phyloP scores from a whole-genome alignment of 225 moss, liverwort and hornwort species.

The Marchantia polymorpha region DNA sequence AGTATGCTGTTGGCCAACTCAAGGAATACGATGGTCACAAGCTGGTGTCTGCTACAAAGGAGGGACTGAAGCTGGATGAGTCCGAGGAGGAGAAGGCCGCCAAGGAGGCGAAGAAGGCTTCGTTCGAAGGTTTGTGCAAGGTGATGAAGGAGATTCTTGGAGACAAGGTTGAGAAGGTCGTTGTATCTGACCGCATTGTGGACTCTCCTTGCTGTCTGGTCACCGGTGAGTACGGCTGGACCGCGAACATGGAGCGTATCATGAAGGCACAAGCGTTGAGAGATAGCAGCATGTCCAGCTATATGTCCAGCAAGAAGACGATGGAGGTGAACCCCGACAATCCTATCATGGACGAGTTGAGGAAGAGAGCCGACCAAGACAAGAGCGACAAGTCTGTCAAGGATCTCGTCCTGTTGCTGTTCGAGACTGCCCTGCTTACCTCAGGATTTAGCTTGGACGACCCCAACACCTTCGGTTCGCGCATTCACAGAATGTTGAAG shows the following conservation, averaged over 20 bases:
- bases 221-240: slow-evolving; percentile 47
- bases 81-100: slow-evolving; percentile 39
- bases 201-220: slow-evolving; percentile 46
- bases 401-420: slow-evolving; percentile 36
- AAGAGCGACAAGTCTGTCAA: slow-evolving; percentile 45
- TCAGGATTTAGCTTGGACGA: slow-evolving; percentile 50
- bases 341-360: slow-evolving; percentile 42
- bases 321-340: slow-evolving; percentile 47
- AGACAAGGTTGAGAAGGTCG: slow-evolving; percentile 44
- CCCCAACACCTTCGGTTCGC: slow-evolving; percentile 40
- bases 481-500: slow-evolving; percentile 53
- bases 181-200: slow-evolving; percentile 45
- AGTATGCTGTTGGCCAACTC: slow-evolving; percentile 49
- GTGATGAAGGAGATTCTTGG: slow-evolving; percentile 44
- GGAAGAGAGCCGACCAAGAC: slow-evolving; percentile 40
- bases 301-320: slow-evolving; percentile 51
- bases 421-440: slow-evolving; percentile 42
- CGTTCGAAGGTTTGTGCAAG: slow-evolving; percentile 39
- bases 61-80: slow-evolving; percentile 42
- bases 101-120: slow-evolving; percentile 40
- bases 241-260: slow-evolving; percentile 47
- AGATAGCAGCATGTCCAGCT: slow-evolving; percentile 45
- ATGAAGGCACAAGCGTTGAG: slow-evolving; percentile 47
- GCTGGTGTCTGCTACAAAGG: slow-evolving; percentile 46
- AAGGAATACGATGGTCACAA: slow-evolving; percentile 50